phyloP scores from a whole-genome alignment of 306 rosid species.

The Trifolium fragiferum region DNA sequence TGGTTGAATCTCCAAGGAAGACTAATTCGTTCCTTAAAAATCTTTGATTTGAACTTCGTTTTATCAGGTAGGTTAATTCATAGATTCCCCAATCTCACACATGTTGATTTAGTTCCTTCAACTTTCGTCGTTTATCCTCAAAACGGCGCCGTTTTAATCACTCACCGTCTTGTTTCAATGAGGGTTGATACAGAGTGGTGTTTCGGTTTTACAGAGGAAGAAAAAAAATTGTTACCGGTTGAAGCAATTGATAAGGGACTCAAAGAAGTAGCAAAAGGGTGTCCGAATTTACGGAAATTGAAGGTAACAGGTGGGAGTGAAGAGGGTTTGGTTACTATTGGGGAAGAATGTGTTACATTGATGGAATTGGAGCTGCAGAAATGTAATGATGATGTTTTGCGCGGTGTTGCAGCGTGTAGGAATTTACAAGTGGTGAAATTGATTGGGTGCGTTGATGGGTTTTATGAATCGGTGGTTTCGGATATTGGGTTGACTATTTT shows the following conservation, averaged over 20 bases:
- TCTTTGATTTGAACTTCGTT: conserved; percentile 38
- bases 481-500: conserved; percentile 84
- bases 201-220: not conserved
- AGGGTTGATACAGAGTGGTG: conserved; percentile 21
- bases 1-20: conserved; percentile 44
- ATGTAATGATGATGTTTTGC: conserved; percentile 40
- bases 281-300: conserved; percentile 34
- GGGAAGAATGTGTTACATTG: conserved; percentile 24
- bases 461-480: conserved; percentile 66
- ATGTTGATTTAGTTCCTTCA: conserved; percentile 33
- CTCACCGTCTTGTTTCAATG: conserved; percentile 17
- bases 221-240: not conserved
- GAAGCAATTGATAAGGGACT: conserved; percentile 20
- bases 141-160: not conserved
- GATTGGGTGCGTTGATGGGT: conserved; percentile 60
- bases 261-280: conserved; percentile 14
- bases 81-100: conserved; percentile 42
- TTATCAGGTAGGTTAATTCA: conserved; percentile 28
- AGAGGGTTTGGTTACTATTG: not conserved
- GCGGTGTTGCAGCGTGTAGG: conserved; percentile 31
- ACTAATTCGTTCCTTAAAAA: conserved; percentile 2
- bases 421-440: conserved; percentile 76
- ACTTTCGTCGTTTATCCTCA: conserved; percentile 1
- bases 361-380: conserved; percentile 38
- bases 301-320: conserved; percentile 28